A percentile compares a stretch with the other conserved stretches of the same genome.
Evolutionary conservation across 345 rosid species (phyloP).

Genomic region (Hibiscus syriacus): DNA sequence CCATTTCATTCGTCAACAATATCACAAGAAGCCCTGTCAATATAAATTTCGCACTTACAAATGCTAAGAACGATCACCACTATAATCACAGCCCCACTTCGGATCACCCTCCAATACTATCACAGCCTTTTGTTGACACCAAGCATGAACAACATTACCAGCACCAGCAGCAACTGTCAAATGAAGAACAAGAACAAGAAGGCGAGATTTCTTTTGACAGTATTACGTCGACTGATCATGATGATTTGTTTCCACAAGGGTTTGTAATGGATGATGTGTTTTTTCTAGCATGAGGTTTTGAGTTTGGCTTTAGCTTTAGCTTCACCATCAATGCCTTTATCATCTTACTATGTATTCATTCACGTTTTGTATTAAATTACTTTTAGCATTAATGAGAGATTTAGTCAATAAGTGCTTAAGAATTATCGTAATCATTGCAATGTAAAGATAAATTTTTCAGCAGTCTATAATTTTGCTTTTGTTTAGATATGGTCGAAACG

Average conservation of each 20-base stretch:
- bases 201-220: background rate
- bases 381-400: background rate
- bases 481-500: background rate
- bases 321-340: background rate
- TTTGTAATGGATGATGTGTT: slow-evolving; percentile 2
- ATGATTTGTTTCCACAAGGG: background rate
- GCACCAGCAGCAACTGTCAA: background rate
- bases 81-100: too few relatives aligned
- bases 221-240: background rate
- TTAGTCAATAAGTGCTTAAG: background rate
- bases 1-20: slow-evolving; percentile 2
- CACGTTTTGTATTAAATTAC: background rate
- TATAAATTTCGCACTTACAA: background rate
- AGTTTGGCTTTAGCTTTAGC: background rate
- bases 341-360: background rate
- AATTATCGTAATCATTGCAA: background rate
- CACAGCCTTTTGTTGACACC: background rate
- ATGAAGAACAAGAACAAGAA: slow-evolving; percentile 1
- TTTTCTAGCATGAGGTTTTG: background rate
- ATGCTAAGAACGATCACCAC: background rate
- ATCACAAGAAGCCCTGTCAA: background rate
- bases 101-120: background rate
- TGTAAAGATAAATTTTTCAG: background rate
- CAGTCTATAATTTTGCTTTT: background rate
- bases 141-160: background rate